Conservation (phyloP, 176 grass and related monocot species). For the Metroxylon sagu region DNA sequence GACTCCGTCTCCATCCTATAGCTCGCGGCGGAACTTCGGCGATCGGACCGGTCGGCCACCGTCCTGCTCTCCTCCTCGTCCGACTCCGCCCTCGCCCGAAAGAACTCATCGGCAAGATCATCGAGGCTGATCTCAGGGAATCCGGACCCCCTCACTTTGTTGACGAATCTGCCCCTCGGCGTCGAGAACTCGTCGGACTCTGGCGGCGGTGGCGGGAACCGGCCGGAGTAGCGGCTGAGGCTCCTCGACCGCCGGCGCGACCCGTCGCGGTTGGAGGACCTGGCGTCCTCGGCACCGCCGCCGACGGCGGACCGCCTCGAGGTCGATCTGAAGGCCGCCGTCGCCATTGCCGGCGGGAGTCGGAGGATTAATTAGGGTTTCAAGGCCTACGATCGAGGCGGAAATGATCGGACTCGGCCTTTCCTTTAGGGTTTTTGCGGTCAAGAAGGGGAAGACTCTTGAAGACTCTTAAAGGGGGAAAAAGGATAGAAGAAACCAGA, state of each 20-base stretch:
- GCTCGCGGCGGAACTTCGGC: slow-evolving; percentile 36
- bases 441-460: too few relatives aligned
- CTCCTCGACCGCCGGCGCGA: slow-evolving; percentile 50
- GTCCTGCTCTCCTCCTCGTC: slow-evolving; percentile 25
- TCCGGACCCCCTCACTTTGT: slow-evolving; percentile 24
- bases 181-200: slow-evolving; percentile 43
- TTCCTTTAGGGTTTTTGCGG: too few relatives aligned
- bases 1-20: slow-evolving; percentile 71
- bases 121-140: slow-evolving; percentile 74
- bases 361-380: neutral
- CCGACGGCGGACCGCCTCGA: slow-evolving; percentile 17
- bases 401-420: too few relatives aligned
- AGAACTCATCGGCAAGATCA: slow-evolving; percentile 93
- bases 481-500: too few relatives aligned
- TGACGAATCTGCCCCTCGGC: slow-evolving; percentile 66
- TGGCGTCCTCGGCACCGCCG: slow-evolving; percentile 14
- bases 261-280: slow-evolving; percentile 29
- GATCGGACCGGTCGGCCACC: slow-evolving; percentile 2
- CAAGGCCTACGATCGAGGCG: too few relatives aligned
- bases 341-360: slow-evolving; percentile 1
- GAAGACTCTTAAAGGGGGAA: too few relatives aligned
- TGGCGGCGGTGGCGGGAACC: slow-evolving; percentile 42
- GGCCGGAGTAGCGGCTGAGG: slow-evolving; percentile 38
- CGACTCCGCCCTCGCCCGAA: slow-evolving; percentile 79
- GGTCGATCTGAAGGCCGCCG: slow-evolving; percentile 15